A percentile compares a stretch with the other conserved stretches of the same genome.
phyloP scores from a whole-genome alignment of 768 basidiomycete genomes.

The Leccinum incarnatum region DNA sequence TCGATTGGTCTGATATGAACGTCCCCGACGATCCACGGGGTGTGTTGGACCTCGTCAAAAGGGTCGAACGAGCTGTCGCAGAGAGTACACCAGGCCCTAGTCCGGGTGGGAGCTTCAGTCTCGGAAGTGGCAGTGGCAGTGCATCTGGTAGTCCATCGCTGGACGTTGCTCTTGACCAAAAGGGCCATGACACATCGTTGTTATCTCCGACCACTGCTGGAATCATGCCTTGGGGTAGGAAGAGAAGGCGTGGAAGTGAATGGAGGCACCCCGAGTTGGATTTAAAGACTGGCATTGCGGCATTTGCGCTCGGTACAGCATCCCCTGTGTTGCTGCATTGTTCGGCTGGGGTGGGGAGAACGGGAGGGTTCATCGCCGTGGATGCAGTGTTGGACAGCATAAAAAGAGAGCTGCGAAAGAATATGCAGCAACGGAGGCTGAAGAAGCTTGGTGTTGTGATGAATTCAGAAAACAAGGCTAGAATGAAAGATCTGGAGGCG shows the following conservation, averaged over 20 bases:
- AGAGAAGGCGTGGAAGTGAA: constrained; percentile 14
- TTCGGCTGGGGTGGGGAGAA: constrained; percentile 93
- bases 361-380: constrained; percentile 89
- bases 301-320: constrained; percentile 43
- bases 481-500: constrained; percentile 2
- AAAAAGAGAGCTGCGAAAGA: constrained; percentile 51
- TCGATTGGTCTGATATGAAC: constrained; percentile 96
- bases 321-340: constrained; percentile 81
- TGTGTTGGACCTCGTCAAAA: constrained; percentile 68
- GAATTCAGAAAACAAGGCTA: not conserved
- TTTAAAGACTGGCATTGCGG: constrained; percentile 51
- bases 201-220: constrained; percentile 20
- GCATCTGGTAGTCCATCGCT: constrained; percentile 19
- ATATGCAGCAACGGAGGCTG: constrained; percentile 22
- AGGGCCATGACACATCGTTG: constrained; percentile 1
- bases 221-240: not conserved
- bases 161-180: constrained; percentile 5
- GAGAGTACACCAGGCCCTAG: constrained; percentile 32
- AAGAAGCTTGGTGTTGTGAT: not conserved
- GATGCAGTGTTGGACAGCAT: constrained; percentile 82
- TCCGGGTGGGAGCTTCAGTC: constrained; percentile 24
- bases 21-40: constrained; percentile 83
- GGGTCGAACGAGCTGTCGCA: constrained; percentile 45
- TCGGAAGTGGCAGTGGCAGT: constrained; percentile 19
- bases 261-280: constrained; percentile 47